phyloP scores from a whole-genome alignment of 345 rosid species.

The Eucalyptus globulus region DNA sequence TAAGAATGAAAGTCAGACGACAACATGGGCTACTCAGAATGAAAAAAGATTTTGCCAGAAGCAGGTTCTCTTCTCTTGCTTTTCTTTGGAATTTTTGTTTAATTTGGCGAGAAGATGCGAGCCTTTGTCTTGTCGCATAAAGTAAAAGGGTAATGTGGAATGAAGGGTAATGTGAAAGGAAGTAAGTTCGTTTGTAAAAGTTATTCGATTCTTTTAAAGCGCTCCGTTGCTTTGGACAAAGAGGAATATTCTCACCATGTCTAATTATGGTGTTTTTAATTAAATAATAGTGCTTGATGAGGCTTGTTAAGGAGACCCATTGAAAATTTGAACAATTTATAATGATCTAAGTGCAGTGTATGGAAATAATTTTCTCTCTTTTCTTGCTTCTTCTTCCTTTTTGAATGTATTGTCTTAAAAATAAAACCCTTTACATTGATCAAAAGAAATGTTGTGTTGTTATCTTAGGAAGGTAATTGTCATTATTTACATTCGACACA shows the following conservation, averaged over 20 bases:
- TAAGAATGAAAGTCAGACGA: background rate
- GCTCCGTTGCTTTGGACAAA: background rate
- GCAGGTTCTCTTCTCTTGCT: background rate
- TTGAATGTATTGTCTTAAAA: background rate
- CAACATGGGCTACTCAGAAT: background rate
- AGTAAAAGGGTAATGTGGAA: background rate
- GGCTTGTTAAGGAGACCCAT: background rate
- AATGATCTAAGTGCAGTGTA: background rate
- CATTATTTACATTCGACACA: rapidly evolving
- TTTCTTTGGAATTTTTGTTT: background rate
- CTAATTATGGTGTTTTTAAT: background rate
- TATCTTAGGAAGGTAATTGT: background rate
- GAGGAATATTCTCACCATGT: background rate
- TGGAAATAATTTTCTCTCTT: background rate
- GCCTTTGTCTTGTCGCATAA: background rate
- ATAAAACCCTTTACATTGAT: background rate
- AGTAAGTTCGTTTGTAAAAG: background rate
- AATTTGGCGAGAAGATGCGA: background rate
- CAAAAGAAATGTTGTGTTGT: background rate
- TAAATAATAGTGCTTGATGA: background rate
- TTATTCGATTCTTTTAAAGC: background rate
- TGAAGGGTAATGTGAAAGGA: background rate
- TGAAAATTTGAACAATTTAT: rapidly evolving
- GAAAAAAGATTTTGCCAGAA: background rate
- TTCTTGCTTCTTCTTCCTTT: background rate